These are phyloP conservation scores for Saccharomycopsis capsularis DNA, from an alignment of 805 yeast genomes.

Conservation along the genomic window DNA sequence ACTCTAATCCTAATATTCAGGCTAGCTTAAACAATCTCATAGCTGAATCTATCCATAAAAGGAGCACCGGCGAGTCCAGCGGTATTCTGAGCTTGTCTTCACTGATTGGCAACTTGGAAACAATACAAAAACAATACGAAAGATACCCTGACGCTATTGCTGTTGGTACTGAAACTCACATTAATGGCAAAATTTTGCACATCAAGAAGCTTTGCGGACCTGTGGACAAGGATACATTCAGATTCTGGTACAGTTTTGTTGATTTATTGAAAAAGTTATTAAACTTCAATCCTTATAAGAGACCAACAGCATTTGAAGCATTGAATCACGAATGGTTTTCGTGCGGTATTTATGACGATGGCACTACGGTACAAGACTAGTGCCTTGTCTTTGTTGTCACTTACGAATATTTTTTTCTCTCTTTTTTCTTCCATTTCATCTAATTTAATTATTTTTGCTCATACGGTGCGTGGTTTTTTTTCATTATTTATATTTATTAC, in stretches of 20 bases:
- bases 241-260: slow-evolving; percentile 77
- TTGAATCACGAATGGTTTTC: slow-evolving; percentile 78
- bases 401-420: slow-evolving; percentile 1
- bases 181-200: not conserved
- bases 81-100: no score
- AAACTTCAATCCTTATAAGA: slow-evolving; percentile 61
- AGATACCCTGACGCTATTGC: not conserved
- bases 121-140: not conserved
- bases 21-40: not conserved
- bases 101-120: no score
- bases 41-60: not conserved
- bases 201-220: slow-evolving; percentile 11
- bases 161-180: not conserved
- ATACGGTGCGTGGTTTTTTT: not conserved
- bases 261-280: slow-evolving; percentile 63
- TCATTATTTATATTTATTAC: not conserved
- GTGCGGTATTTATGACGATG: slow-evolving; percentile 53
- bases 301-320: slow-evolving; percentile 73
- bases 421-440: not conserved
- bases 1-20: not conserved
- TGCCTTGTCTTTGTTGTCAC: not conserved
- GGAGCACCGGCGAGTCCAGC: not conserved
- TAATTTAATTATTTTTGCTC: not conserved
- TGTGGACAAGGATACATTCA: slow-evolving; percentile 52
- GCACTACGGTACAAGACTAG: slow-evolving; percentile 25